Evolutionary conservation across 2,329 filamentous ascomycete genomes (phyloP).

Genomic region (Fusarium xyrophilum): DNA sequence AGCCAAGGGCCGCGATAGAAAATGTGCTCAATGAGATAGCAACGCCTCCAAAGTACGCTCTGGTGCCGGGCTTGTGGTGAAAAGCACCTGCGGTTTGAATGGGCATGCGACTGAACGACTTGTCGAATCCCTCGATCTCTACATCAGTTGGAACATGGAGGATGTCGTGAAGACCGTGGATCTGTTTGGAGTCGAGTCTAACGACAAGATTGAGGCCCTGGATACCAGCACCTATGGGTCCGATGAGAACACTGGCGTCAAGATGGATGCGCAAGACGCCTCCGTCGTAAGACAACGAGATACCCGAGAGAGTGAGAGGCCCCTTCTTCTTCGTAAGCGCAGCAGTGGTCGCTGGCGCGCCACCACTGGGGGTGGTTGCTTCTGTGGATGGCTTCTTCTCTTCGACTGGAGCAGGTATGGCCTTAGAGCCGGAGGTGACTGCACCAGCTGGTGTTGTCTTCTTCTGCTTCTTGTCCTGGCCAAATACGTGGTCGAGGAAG

Average conservation of each 20-base stretch:
- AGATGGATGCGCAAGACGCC: not conserved
- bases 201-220: accelerated
- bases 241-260: not conserved
- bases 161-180: accelerated
- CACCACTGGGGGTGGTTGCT: accelerated
- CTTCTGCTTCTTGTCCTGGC: accelerated
- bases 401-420: accelerated
- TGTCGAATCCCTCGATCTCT: accelerated
- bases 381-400: not conserved
- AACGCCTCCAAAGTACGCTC: not conserved
- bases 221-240: accelerated
- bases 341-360: accelerated
- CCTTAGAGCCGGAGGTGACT: accelerated
- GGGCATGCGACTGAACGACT: accelerated
- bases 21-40: not conserved
- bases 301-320: not conserved
- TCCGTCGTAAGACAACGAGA: accelerated
- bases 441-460: not conserved
- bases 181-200: not conserved
- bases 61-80: accelerated
- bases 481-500: not conserved
- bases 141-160: accelerated
- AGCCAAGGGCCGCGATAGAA: not conserved
- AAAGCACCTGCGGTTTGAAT: not conserved
- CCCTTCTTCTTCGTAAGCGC: not conserved